Conservation (phyloP, 768 basidiomycete genomes). For the Suillus subaureus region DNA sequence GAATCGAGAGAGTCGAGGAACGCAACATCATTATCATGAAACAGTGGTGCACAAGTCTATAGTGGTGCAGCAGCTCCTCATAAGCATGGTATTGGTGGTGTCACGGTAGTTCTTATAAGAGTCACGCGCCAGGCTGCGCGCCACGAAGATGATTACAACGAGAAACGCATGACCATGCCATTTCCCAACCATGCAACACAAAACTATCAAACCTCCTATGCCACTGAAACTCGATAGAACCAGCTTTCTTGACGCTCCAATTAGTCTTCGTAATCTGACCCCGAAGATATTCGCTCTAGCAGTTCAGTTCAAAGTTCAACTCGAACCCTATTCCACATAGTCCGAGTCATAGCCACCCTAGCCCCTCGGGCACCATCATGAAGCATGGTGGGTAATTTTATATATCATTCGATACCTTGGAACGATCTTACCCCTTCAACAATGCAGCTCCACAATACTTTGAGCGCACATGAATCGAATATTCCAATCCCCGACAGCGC, state of each 20-base stretch:
- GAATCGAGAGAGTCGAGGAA: background rate
- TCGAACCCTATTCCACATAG: background rate
- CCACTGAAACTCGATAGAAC: background rate
- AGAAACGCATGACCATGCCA: background rate
- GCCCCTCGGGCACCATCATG: background rate
- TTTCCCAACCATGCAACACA: background rate
- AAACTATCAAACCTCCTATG: background rate
- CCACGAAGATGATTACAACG: background rate
- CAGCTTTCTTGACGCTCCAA: background rate
- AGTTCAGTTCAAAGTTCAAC: background rate
- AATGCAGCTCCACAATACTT: background rate
- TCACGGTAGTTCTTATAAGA: background rate
- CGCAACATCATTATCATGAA: no score
- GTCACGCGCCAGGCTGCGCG: background rate
- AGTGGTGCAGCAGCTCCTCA: background rate
- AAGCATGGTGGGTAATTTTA: background rate
- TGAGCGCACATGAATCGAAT: background rate
- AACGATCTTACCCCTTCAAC: background rate
- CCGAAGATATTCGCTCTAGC: background rate
- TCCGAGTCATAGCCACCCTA: background rate
- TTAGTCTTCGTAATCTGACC: background rate
- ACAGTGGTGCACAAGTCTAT: no score
- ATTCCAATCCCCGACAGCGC: background rate
- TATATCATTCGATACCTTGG: background rate
- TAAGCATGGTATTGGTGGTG: no score